phyloP scores from a whole-genome alignment of 257 asterid genomes.

The Nicotiana benthamiana region DNA sequence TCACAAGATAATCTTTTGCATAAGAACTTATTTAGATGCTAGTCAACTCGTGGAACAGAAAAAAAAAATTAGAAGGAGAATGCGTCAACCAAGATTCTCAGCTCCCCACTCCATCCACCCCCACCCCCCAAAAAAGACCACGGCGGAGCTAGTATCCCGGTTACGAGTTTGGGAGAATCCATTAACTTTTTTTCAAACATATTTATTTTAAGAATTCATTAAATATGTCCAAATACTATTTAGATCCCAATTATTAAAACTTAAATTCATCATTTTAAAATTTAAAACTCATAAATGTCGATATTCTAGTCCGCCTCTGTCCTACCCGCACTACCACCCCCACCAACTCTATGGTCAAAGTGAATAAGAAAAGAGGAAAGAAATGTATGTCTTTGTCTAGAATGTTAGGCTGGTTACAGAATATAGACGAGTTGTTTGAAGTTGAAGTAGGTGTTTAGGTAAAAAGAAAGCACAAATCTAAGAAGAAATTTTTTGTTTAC shows the following conservation, averaged over 20 bases:
- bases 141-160: too few relatives aligned
- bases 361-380: neutral
- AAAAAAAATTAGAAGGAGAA: neutral
- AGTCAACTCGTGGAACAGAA: neutral
- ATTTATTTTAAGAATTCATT: too few relatives aligned
- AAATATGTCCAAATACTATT: too few relatives aligned
- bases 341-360: neutral
- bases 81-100: neutral
- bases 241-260: too few relatives aligned
- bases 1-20: neutral
- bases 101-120: too few relatives aligned
- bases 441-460: neutral
- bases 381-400: neutral
- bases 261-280: too few relatives aligned
- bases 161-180: too few relatives aligned
- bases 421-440: neutral
- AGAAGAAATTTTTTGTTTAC: neutral
- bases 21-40: neutral
- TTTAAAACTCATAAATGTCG: too few relatives aligned
- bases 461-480: neutral
- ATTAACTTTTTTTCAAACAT: too few relatives aligned
- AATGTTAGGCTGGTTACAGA: neutral
- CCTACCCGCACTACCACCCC: neutral
- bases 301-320: too few relatives aligned
- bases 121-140: too few relatives aligned